Evolutionary conservation across 2,329 filamentous ascomycete genomes (phyloP).

Genomic region (Elsinoe fawcettii): DNA sequence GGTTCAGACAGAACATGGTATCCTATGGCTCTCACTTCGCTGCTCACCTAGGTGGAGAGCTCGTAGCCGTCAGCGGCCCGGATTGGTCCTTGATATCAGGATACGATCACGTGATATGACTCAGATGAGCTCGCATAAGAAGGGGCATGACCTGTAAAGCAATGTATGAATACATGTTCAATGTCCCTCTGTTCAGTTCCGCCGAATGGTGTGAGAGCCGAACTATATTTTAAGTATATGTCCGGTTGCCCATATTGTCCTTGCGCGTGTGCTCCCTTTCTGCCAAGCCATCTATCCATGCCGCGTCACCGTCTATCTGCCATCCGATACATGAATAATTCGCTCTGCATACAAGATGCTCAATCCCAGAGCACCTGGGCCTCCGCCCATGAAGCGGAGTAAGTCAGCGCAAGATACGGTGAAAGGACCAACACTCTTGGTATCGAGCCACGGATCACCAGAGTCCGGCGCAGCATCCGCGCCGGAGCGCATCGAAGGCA

Average conservation of each 20-base stretch:
- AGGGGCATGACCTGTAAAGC: no score
- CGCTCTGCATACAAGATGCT: not conserved
- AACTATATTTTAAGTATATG: not conserved
- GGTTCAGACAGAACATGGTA: no score
- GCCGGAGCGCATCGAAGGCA: slow-evolving; percentile 12
- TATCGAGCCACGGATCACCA: not conserved
- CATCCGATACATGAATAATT: not conserved
- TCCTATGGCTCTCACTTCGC: no score
- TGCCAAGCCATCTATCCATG: not conserved
- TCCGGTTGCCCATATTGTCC: not conserved
- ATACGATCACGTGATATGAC: no score
- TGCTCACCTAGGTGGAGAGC: no score
- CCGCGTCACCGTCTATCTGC: not conserved
- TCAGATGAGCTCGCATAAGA: no score
- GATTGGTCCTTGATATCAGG: no score
- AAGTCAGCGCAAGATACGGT: not conserved
- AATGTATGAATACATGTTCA: no score
- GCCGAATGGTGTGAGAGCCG: no score
- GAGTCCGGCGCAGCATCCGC: slow-evolving; percentile 11
- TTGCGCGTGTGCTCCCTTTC: not conserved
- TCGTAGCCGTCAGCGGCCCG: no score
- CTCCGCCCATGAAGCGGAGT: slow-evolving; percentile 12
- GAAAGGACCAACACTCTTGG: not conserved
- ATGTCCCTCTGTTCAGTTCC: no score
- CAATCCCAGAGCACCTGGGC: not conserved